These are phyloP conservation scores for Chloranthus sessilifolius DNA, from an alignment of 164 flowering plant genomes.

Conservation along the genomic window DNA sequence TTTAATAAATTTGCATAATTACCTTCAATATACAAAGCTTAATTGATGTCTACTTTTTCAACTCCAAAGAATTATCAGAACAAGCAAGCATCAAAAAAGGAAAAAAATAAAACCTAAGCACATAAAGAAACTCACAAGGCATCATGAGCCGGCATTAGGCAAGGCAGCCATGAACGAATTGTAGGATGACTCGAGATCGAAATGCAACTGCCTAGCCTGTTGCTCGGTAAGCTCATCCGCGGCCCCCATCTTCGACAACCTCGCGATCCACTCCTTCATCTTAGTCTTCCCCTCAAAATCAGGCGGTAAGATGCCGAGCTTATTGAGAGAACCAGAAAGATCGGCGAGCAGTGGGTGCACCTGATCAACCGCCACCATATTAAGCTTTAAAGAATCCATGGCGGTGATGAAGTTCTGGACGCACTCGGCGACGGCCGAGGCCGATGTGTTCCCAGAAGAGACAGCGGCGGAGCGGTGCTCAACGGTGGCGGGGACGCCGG, in stretches of 20 bases:
- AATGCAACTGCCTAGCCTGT: slow-evolving; percentile 92
- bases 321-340: slow-evolving; percentile 59
- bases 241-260: slow-evolving; percentile 90
- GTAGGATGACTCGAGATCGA: slow-evolving; percentile 91
- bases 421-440: slow-evolving; percentile 84
- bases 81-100: too few relatives aligned
- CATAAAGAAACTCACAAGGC: too few relatives aligned
- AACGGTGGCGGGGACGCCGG: slow-evolving; percentile 89
- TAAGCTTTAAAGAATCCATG: slow-evolving; percentile 85
- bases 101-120: too few relatives aligned
- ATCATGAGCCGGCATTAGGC: slow-evolving; percentile 71
- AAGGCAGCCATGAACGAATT: slow-evolving; percentile 95
- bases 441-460: slow-evolving; percentile 45
- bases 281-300: slow-evolving; percentile 87
- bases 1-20: too few relatives aligned
- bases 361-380: slow-evolving; percentile 90
- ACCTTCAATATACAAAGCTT: too few relatives aligned
- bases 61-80: too few relatives aligned
- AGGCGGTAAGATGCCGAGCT: slow-evolving; percentile 57
- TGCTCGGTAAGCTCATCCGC: slow-evolving; percentile 95
- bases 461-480: slow-evolving; percentile 75
- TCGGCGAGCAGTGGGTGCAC: slow-evolving; percentile 81
- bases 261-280: slow-evolving; percentile 85
- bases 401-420: slow-evolving; percentile 90
- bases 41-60: too few relatives aligned